A percentile compares a stretch with the other conserved stretches of the same genome.
These are phyloP conservation scores for Pythium periplocum DNA, from an alignment of 352 stramenopile genomes.

Conservation along the genomic window DNA sequence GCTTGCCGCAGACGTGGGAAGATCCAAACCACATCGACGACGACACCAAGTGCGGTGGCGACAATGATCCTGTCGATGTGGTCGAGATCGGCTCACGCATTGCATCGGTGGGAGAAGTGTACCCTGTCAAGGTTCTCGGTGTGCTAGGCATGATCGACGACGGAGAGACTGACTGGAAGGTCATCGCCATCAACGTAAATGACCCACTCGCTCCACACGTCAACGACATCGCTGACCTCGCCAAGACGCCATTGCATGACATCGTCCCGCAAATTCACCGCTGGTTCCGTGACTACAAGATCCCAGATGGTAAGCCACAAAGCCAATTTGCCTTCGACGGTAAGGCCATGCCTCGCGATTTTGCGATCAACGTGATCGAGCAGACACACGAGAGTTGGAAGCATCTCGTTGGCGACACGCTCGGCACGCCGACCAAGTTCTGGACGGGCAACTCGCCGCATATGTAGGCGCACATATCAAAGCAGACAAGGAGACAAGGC, in stretches of 20 bases:
- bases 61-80: conserved; percentile 99
- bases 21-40: conserved; percentile 95
- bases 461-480: not conserved
- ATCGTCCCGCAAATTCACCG: conserved; percentile 70
- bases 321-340: conserved; percentile 99
- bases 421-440: conserved; percentile 43
- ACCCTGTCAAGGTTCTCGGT: conserved; percentile 96
- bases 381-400: conserved; percentile 88
- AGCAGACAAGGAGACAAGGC: not conserved
- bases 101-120: conserved; percentile 90
- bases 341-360: conserved; percentile 78
- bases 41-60: conserved; percentile 87
- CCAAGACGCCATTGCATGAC: conserved; percentile 67
- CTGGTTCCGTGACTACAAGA: conserved; percentile 99
- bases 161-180: conserved; percentile 99
- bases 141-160: conserved; percentile 99
- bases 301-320: conserved; percentile 98
- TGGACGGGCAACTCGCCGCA: conserved; percentile 43
- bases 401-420: conserved; percentile 57
- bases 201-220: conserved; percentile 94
- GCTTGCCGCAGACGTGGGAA: conserved; percentile 99
- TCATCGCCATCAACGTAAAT: conserved; percentile 94
- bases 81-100: conserved; percentile 95
- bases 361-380: conserved; percentile 89
- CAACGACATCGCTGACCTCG: conserved; percentile 90